phyloP scores from a whole-genome alignment of 73 alveolate genomes.

The Paramecium sexaurelia region DNA sequence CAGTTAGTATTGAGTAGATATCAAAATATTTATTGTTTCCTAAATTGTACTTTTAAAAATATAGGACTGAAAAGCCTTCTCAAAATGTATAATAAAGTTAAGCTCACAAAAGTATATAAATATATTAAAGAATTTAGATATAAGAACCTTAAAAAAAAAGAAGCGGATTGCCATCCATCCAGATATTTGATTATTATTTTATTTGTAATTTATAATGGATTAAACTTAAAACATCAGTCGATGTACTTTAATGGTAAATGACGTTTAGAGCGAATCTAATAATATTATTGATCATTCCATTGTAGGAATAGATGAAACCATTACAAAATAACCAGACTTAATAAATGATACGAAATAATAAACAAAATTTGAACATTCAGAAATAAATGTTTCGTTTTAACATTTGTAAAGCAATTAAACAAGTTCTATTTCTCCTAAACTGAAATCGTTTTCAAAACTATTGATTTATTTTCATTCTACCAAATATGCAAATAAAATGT shows the following conservation, averaged over 20 bases:
- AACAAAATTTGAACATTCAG: neutral
- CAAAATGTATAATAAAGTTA: neutral
- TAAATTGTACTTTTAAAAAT: neutral
- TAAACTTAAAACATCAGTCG: neutral
- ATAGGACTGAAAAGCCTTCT: neutral
- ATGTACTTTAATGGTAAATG: neutral
- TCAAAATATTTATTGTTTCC: neutral
- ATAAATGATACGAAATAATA: neutral
- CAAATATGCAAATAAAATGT: neutral
- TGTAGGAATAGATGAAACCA: neutral
- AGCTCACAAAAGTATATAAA: neutral
- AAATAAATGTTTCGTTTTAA: neutral
- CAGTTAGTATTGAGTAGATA: neutral
- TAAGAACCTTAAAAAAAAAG: neutral
- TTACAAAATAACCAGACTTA: neutral
- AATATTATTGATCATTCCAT: neutral
- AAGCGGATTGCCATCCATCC: neutral
- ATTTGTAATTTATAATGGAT: neutral
- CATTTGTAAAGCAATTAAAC: neutral
- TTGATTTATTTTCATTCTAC: neutral
- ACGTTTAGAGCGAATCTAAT: neutral
- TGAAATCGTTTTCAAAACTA: neutral
- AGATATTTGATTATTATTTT: neutral
- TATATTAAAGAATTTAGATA: neutral
- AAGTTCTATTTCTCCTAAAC: neutral